Evolutionary conservation across 768 basidiomycete genomes (phyloP).

Genomic region (Dioszegia hungarica): DNA sequence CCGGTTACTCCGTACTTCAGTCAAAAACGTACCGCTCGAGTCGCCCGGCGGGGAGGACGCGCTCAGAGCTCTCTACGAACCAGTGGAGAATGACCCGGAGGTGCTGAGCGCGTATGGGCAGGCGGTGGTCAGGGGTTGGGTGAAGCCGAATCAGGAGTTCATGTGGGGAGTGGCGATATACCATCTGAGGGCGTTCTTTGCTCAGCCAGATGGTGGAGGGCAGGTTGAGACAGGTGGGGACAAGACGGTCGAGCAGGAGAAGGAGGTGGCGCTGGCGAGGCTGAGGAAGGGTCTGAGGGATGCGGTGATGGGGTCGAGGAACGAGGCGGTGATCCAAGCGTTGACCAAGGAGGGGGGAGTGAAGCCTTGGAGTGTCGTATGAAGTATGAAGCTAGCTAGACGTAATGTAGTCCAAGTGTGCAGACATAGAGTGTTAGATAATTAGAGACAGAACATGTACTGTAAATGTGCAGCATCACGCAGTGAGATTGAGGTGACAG

Average conservation of each 20-base stretch:
- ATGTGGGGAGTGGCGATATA: slow-evolving; percentile 27
- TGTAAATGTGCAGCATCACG: no score
- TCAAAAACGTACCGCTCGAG: slow-evolving; percentile 34
- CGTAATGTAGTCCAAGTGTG: no score
- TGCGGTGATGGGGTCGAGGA: not conserved
- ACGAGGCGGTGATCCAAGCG: not conserved
- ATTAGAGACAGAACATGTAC: no score
- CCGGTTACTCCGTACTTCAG: slow-evolving; percentile 53
- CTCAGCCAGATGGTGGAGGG: not conserved
- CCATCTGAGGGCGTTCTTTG: slow-evolving; percentile 18
- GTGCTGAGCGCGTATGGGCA: slow-evolving; percentile 28
- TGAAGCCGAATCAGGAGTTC: slow-evolving; percentile 24
- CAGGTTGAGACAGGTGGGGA: not conserved
- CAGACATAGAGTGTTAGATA: no score
- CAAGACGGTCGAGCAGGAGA: slow-evolving; percentile 11
- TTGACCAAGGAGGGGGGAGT: not conserved
- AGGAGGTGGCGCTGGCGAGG: slow-evolving; percentile 8
- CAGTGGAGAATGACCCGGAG: slow-evolving; percentile 33
- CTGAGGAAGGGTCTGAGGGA: slow-evolving; percentile 4
- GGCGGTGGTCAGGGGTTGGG: slow-evolving; percentile 23
- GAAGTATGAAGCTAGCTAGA: no score
- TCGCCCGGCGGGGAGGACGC: not conserved
- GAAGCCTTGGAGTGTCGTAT: not conserved
- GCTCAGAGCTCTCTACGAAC: slow-evolving; percentile 24
- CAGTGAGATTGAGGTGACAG: no score